Evolutionary conservation across 169 alveolate species (phyloP).

Genomic region (Theileria luwenshuni): DNA sequence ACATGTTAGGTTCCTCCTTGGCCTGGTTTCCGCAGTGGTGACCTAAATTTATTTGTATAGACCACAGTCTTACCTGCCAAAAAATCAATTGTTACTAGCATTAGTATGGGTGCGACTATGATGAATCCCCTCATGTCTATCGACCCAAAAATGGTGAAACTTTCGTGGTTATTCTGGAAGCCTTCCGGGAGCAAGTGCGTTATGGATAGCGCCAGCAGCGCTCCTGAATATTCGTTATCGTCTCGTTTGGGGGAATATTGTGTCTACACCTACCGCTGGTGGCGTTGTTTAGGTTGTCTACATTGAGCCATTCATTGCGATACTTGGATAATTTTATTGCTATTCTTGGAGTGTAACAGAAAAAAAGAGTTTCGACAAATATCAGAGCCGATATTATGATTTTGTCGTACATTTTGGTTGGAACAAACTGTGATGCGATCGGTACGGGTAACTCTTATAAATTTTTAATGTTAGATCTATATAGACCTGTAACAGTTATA

Average conservation of each 20-base stretch:
- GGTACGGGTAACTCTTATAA: too few species aligned
- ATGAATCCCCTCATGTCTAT: slow-evolving; percentile 62
- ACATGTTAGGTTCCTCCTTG: slow-evolving; percentile 19
- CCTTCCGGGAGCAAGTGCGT: slow-evolving; percentile 70
- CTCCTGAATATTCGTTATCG: slow-evolving; percentile 37
- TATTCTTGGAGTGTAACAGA: slow-evolving; percentile 60
- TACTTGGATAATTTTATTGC: slow-evolving; percentile 34
- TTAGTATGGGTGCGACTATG: slow-evolving; percentile 48
- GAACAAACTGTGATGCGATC: too few species aligned
- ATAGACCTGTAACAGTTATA: too few species aligned
- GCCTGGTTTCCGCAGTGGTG: slow-evolving; percentile 38
- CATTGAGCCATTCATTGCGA: slow-evolving; percentile 41
- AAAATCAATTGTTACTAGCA: slow-evolving; percentile 61
- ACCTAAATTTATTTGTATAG: slow-evolving; percentile 9
- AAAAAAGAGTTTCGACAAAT: slow-evolving; percentile 56
- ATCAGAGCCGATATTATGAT: slow-evolving; percentile 40
- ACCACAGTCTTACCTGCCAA: slow-evolving; percentile 37
- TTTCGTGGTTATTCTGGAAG: slow-evolving; percentile 21
- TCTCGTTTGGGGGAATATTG: background rate
- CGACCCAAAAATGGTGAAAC: slow-evolving; percentile 4
- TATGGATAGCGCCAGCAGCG: slow-evolving; percentile 56
- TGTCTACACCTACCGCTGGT: slow-evolving; percentile 44
- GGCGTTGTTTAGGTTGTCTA: slow-evolving; percentile 60
- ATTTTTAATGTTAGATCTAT: too few species aligned
- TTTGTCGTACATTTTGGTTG: slow-evolving; percentile 24